A percentile compares a stretch with the other conserved stretches of the same genome.
Evolutionary conservation across 352 stramenopile genomes (phyloP).

Genomic region (Phytophthora crassamura): DNA sequence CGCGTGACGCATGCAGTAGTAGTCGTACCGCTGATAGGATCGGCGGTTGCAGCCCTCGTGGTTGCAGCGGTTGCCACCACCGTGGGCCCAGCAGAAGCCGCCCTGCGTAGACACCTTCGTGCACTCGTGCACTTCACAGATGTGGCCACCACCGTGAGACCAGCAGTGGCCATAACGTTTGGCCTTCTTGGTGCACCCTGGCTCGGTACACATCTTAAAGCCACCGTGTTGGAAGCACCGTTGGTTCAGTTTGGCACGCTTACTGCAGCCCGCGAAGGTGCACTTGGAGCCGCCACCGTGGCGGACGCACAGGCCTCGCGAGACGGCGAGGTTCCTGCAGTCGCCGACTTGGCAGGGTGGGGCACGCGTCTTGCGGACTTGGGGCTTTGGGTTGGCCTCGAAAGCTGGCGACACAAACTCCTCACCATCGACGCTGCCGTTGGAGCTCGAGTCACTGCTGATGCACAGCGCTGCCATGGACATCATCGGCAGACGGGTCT

Average conservation of each 20-base stretch:
- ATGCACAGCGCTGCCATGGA: slow-evolving; percentile 19
- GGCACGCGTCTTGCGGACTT: slow-evolving; percentile 37
- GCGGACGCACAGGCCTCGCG: slow-evolving; percentile 48
- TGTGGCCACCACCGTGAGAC: too few species aligned
- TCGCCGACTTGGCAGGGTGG: slow-evolving; percentile 54
- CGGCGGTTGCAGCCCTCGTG: slow-evolving; percentile 61
- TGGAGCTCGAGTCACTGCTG: slow-evolving; percentile 10
- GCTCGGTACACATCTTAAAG: slow-evolving; percentile 68
- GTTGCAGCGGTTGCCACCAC: slow-evolving; percentile 64
- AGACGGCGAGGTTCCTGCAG: slow-evolving; percentile 60
- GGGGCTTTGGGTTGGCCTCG: background rate
- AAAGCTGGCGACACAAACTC: slow-evolving; percentile 9
- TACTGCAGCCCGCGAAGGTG: slow-evolving; percentile 46
- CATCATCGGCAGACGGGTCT: slow-evolving; percentile 12
- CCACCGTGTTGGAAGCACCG: slow-evolving; percentile 75
- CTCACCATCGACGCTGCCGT: slow-evolving; percentile 23
- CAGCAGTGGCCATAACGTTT: slow-evolving; percentile 79
- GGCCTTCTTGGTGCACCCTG: slow-evolving; percentile 64
- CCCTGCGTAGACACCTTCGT: slow-evolving; percentile 67
- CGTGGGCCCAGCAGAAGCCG: slow-evolving; percentile 73
- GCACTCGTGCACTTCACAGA: slow-evolving; percentile 62
- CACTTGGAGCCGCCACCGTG: too few species aligned
- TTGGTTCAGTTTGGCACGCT: slow-evolving; percentile 69
- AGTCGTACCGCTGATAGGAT: slow-evolving; percentile 66
- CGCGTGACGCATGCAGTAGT: slow-evolving; percentile 63